Conservation (phyloP, 495 filamentous ascomycete species). For the Wilcoxina mikolae region DNA sequence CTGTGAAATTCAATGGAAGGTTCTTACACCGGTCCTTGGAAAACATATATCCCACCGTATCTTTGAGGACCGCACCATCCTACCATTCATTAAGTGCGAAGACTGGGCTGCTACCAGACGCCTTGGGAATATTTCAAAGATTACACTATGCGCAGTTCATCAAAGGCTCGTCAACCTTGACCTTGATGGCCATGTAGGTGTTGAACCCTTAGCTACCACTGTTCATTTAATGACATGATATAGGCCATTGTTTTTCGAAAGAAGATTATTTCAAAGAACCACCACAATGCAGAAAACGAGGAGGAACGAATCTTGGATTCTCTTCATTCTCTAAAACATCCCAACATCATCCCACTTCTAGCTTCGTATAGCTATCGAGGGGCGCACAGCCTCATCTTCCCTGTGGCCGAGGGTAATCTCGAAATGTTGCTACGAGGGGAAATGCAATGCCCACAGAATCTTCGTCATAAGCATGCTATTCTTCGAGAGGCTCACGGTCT, state of each 20-base stretch:
- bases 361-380: constrained; percentile 13
- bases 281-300: background rate
- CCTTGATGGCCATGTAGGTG: background rate
- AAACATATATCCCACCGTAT: background rate
- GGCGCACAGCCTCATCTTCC: constrained; percentile 16
- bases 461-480: no score
- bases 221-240: background rate
- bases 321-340: constrained; percentile 4
- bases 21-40: background rate
- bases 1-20: background rate
- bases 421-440: no score
- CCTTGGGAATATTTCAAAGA: background rate
- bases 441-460: no score
- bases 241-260: background rate
- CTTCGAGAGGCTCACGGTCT: no score
- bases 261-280: background rate
- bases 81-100: background rate
- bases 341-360: constrained; percentile 16
- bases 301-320: background rate
- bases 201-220: background rate
- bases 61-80: background rate
- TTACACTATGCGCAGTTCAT: background rate
- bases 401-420: constrained; percentile 16
- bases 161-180: background rate
- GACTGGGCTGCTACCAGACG: background rate